Evolutionary conservation across 805 yeast genomes (phyloP).

Genomic region (Candida insectorum): DNA sequence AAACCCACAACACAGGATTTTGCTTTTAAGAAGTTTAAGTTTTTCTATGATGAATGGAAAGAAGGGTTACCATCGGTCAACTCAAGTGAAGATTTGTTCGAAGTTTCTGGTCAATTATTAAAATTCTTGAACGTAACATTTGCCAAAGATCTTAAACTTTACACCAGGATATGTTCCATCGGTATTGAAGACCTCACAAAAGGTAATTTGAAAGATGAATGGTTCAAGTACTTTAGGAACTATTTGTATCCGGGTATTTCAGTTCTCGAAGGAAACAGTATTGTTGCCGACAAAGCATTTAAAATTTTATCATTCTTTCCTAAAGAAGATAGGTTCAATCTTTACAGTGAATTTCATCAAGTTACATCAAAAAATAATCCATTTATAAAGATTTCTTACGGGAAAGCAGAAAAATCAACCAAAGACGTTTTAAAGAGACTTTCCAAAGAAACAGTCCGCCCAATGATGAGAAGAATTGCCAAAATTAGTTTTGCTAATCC

Average conservation of each 20-base stretch:
- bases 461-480: conserved; percentile 71
- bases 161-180: conserved; percentile 62
- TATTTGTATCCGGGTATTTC: conserved; percentile 63
- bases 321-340: conserved; percentile 61
- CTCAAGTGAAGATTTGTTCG: conserved; percentile 42
- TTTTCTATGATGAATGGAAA: conserved; percentile 53
- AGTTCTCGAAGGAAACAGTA: conserved; percentile 52
- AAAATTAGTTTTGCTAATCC: conserved; percentile 76
- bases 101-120: conserved; percentile 42
- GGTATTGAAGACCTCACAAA: conserved; percentile 36
- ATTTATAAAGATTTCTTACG: conserved; percentile 54
- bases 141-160: conserved; percentile 44
- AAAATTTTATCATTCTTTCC: conserved; percentile 51
- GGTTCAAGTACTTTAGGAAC: conserved; percentile 65
- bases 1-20: conserved; percentile 24
- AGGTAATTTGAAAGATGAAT: conserved; percentile 14
- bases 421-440: conserved; percentile 75
- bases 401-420: conserved; percentile 73
- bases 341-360: conserved; percentile 75
- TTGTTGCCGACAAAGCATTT: conserved; percentile 59
- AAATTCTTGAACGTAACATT: conserved; percentile 55
- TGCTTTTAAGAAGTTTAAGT: conserved; percentile 22
- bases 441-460: conserved; percentile 72
- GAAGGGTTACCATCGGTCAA: conserved; percentile 33
- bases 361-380: conserved; percentile 55